A percentile compares a stretch with the other conserved stretches of the same genome.
Evolutionary conservation across 495 filamentous ascomycete species (phyloP).

Genomic region (Podospora conica): DNA sequence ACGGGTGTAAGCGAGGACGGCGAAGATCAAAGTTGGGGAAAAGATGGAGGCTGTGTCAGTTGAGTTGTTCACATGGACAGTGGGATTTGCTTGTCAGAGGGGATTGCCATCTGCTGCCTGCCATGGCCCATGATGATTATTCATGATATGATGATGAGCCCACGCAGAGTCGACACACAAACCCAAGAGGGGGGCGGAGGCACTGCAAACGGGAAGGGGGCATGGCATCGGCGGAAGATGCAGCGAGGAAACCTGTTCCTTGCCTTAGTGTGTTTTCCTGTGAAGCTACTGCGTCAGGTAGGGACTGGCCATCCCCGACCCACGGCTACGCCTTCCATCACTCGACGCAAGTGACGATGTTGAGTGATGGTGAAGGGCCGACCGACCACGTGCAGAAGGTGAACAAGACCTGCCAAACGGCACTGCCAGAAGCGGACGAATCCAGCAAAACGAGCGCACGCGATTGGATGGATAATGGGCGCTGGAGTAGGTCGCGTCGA

Average conservation of each 20-base stretch:
- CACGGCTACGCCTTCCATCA: neutral
- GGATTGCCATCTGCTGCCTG: too few relatives aligned
- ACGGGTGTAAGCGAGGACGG: neutral
- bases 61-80: too few relatives aligned
- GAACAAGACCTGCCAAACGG: constrained; percentile 12
- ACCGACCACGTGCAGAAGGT: constrained; percentile 9
- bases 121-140: too few relatives aligned
- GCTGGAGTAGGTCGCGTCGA: constrained; percentile 15
- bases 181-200: neutral
- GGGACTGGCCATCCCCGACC: neutral
- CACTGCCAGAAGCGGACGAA: constrained; percentile 19
- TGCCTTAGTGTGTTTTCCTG: neutral
- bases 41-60: neutral
- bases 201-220: neutral
- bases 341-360: neutral
- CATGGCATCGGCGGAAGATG: neutral
- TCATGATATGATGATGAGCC: neutral
- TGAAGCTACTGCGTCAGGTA: neutral
- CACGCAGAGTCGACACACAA: too few relatives aligned
- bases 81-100: too few relatives aligned
- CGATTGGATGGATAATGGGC: constrained; percentile 25
- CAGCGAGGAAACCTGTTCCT: neutral
- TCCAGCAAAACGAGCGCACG: neutral
- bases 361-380: neutral
- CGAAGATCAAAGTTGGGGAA: neutral